These are phyloP conservation scores for Phialocephala sp. DNA, from an alignment of 2,329 filamentous ascomycete species.

Conservation along the genomic window DNA sequence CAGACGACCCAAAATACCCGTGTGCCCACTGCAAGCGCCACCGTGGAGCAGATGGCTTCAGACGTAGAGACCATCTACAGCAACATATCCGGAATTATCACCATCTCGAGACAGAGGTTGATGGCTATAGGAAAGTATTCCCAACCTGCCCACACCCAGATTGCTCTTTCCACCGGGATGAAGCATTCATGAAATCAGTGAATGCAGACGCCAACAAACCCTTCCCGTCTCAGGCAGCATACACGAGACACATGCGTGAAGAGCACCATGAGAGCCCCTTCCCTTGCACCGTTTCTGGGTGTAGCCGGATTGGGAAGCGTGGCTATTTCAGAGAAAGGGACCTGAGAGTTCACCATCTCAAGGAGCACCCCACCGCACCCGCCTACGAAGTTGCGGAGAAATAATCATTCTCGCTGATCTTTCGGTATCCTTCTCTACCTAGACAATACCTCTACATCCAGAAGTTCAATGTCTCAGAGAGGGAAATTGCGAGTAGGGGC, in stretches of 20 bases:
- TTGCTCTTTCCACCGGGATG: conserved; percentile 24
- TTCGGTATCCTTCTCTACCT: not conserved
- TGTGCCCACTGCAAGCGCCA: conserved; percentile 44
- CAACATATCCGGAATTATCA: conserved; percentile 48
- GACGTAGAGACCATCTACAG: conserved; percentile 46
- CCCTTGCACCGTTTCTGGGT: conserved; percentile 42
- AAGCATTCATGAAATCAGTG: conserved; percentile 17
- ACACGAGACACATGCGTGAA: conserved; percentile 46
- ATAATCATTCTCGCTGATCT: not conserved
- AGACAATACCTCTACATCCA: not conserved
- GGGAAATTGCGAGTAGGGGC: too few relatives aligned
- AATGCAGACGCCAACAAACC: conserved; percentile 14
- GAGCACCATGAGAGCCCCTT: conserved; percentile 45
- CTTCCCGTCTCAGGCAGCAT: conserved; percentile 38
- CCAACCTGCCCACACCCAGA: conserved; percentile 23
- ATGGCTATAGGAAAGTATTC: conserved; percentile 12
- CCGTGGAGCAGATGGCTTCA: conserved; percentile 44
- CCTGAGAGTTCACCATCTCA: conserved; percentile 12
- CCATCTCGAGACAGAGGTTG: conserved; percentile 36
- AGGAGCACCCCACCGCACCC: not conserved
- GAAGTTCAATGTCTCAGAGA: too few relatives aligned
- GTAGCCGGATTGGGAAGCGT: conserved; percentile 31
- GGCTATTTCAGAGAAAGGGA: conserved; percentile 35
- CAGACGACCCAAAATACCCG: conserved; percentile 33
- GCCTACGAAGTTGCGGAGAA: not conserved